Evolutionary conservation across 495 filamentous ascomycete species (phyloP).

Genomic region (Trichoderma virens): DNA sequence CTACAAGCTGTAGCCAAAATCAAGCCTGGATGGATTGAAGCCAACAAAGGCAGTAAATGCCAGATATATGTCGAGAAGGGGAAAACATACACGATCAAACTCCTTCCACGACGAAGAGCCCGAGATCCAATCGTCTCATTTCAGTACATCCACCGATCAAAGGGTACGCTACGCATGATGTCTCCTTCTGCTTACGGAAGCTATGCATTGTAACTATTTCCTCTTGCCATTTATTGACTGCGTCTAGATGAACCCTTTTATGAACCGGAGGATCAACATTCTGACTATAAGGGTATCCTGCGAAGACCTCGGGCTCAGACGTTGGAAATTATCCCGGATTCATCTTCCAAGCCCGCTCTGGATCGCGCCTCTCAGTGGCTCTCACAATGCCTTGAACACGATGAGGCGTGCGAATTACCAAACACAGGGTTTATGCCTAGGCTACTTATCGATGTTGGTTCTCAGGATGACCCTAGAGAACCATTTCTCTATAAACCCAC

Average conservation of each 20-base stretch:
- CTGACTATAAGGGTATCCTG: background rate
- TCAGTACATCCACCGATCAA: background rate
- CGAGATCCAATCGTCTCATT: background rate
- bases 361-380: background rate
- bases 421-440: no score
- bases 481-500: no score
- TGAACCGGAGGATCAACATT: background rate
- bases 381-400: background rate
- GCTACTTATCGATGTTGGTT: no score
- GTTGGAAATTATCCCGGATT: background rate
- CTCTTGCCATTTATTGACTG: background rate
- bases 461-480: no score
- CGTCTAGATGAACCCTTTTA: background rate
- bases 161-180: background rate
- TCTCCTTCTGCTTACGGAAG: background rate
- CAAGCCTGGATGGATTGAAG: background rate
- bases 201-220: background rate
- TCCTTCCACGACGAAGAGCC: background rate
- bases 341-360: background rate
- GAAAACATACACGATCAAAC: background rate
- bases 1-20: background rate
- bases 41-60: background rate
- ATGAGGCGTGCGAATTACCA: background rate
- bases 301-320: background rate
- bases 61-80: background rate